Percentiles rank a stretch among this genome's conserved stretches.
These are phyloP conservation scores for Huiozyma sinensis DNA, from an alignment of 805 yeast genomes.

Conservation along the genomic window DNA sequence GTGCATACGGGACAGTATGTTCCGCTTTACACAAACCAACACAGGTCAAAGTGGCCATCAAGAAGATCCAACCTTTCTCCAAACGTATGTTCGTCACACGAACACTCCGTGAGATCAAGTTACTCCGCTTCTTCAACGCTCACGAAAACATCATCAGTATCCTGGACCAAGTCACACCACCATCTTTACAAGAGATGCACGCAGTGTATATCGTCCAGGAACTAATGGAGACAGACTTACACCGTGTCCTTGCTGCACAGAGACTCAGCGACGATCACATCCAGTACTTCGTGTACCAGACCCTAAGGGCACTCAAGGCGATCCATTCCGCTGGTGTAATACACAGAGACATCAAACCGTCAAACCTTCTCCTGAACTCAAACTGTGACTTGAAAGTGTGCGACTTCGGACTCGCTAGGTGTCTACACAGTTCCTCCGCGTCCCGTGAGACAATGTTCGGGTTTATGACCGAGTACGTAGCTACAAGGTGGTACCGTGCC, in stretches of 20 bases:
- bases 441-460: slow-evolving; percentile 40
- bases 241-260: slow-evolving; percentile 43
- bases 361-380: slow-evolving; percentile 54
- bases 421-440: slow-evolving; percentile 30
- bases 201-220: slow-evolving; percentile 73
- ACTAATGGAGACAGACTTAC: slow-evolving; percentile 66
- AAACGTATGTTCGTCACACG: slow-evolving; percentile 56
- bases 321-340: slow-evolving; percentile 65
- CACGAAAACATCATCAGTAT: slow-evolving; percentile 68
- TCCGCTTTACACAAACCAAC: slow-evolving; percentile 55
- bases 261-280: slow-evolving; percentile 53
- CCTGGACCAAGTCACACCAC: slow-evolving; percentile 56
- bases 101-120: slow-evolving; percentile 59
- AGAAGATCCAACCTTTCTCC: slow-evolving; percentile 63
- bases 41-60: slow-evolving; percentile 59
- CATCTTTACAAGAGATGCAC: slow-evolving; percentile 44
- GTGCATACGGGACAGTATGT: slow-evolving; percentile 75
- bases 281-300: slow-evolving; percentile 61
- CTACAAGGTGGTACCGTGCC: slow-evolving; percentile 78
- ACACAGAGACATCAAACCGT: slow-evolving; percentile 70
- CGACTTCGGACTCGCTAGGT: slow-evolving; percentile 68
- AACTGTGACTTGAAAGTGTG: slow-evolving; percentile 69
- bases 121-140: slow-evolving; percentile 49
- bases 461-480: slow-evolving; percentile 68
- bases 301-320: slow-evolving; percentile 56